Conservation (phyloP, 176 grass and related monocot genomes). For the Eleusine coracana region DNA sequence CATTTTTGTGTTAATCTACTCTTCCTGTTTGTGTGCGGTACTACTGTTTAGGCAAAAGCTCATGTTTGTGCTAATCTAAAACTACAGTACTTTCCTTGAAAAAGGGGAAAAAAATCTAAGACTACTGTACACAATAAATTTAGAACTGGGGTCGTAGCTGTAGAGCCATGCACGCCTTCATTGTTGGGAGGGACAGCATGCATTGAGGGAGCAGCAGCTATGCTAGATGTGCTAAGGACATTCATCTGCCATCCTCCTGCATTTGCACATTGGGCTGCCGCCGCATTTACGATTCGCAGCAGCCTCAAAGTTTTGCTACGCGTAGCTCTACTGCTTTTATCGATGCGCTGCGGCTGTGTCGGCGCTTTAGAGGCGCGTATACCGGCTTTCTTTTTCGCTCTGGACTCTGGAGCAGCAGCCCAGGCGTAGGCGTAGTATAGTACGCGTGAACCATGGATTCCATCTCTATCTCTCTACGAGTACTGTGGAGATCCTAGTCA, state of each 20-base stretch:
- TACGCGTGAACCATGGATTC: no score
- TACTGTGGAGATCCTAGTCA: constrained; percentile 50
- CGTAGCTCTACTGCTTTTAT: not conserved
- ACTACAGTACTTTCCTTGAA: no score
- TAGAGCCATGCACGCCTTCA: not conserved
- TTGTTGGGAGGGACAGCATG: not conserved
- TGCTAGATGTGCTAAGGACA: not conserved
- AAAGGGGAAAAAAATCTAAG: no score
- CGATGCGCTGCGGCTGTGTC: not conserved
- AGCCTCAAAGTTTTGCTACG: not conserved
- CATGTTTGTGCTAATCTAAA: not conserved
- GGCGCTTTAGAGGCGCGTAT: constrained; percentile 36
- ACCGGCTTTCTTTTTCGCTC: constrained; percentile 26
- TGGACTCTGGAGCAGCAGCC: not conserved
- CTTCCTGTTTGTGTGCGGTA: not conserved
- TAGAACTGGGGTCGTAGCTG: not conserved
- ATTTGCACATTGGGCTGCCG: not conserved
- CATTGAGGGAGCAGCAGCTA: not conserved
- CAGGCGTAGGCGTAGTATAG: not conserved
- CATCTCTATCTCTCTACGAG: not conserved
- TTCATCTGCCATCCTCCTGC: not conserved
- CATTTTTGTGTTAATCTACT: no score
- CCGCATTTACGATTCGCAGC: constrained; percentile 1
- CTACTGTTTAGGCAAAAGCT: not conserved
- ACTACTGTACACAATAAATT: not conserved